A percentile compares a stretch with the other conserved stretches of the same genome.
Evolutionary conservation across 768 basidiomycete genomes (phyloP).

Genomic region (Lentinula lateritia): DNA sequence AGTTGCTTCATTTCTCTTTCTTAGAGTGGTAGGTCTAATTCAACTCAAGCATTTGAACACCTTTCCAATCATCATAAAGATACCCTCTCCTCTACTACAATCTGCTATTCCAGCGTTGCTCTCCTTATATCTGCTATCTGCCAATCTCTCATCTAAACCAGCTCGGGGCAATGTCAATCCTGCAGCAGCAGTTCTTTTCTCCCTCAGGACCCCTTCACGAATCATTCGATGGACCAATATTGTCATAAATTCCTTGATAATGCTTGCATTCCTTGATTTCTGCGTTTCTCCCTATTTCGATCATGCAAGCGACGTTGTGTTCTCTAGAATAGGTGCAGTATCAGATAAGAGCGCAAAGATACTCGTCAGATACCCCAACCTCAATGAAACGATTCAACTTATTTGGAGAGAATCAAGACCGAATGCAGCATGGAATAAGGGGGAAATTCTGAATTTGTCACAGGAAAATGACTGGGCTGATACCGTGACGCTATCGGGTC

Average conservation of each 20-base stretch:
- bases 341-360: conserved; percentile 61
- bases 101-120: conserved; percentile 23
- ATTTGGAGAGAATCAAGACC: conserved; percentile 36
- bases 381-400: conserved; percentile 29
- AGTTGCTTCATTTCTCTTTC: conserved; percentile 39
- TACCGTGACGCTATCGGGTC: conserved; percentile 45
- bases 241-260: conserved; percentile 11
- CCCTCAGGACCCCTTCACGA: conserved; percentile 22
- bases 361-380: conserved; percentile 50
- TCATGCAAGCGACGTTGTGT: conserved; percentile 48
- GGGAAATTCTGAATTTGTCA: conserved; percentile 42
- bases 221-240: conserved; percentile 10
- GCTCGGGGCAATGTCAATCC: conserved; percentile 8
- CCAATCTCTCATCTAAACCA: background rate
- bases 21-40: conserved; percentile 34
- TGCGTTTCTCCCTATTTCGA: conserved; percentile 50
- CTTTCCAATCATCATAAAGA: conserved; percentile 19
- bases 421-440: conserved; percentile 42
- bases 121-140: conserved; percentile 16
- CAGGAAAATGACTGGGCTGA: conserved; percentile 53
- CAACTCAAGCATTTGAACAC: background rate
- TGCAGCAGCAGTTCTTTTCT: conserved; percentile 21
- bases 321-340: conserved; percentile 68
- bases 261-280: conserved; percentile 34
- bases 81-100: conserved; percentile 31